Base-by-base conservation (phyloP, 2,329 filamentous ascomycete genomes). In the Ophiostoma angusticollis region DNA sequence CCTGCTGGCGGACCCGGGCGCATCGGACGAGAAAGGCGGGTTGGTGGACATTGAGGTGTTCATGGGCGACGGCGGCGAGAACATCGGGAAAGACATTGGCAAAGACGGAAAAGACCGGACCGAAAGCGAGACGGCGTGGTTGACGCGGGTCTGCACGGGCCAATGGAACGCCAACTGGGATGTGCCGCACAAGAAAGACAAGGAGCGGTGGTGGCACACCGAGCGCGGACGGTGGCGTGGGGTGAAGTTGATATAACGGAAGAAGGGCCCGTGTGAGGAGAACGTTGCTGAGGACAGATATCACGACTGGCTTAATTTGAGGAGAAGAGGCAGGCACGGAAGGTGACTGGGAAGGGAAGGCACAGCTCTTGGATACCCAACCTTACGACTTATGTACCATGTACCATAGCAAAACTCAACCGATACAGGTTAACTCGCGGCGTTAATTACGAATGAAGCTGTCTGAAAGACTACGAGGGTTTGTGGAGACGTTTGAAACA, bases 1-100 rank as follows among this genome's bases (percentile, higher is more conserved):
- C 29, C 58, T 86, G 9, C 54, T 60, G 13, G 66, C 80, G 0
- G 77, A 82, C 38, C 48, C 54, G 0, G 73, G 73, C 0, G 70
- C 64, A 1, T 61, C 61, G 2, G 72, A 78, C 43, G 68, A 72
- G 22, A 64, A 69, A 34, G 70, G 74, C 13, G 70, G 72, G 2
- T 55, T 79, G 3, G 60, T 72, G 1, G 67, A 67, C 28, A 55
- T 75, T 4, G 53, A 60, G 5, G 70, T 75, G 37, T 47, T 78
- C 13, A 47, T 72, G 8, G 56, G 57, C 2, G 63, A 66, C 17
- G 52, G 59, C 1, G 69, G 65, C 13, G 72, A 74, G 50, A 59
- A 57, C 17, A 46, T 65, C 0, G 45, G 36, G 22, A 48, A 37
- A 47, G 31, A 30, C 28, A 21, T 25, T 12, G 31, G 9, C 16